Percentiles rank a stretch among this genome's conserved stretches.
Conservation (phyloP, 2,329 filamentous ascomycete genomes). For the Apiospora kogelbergensis region DNA sequence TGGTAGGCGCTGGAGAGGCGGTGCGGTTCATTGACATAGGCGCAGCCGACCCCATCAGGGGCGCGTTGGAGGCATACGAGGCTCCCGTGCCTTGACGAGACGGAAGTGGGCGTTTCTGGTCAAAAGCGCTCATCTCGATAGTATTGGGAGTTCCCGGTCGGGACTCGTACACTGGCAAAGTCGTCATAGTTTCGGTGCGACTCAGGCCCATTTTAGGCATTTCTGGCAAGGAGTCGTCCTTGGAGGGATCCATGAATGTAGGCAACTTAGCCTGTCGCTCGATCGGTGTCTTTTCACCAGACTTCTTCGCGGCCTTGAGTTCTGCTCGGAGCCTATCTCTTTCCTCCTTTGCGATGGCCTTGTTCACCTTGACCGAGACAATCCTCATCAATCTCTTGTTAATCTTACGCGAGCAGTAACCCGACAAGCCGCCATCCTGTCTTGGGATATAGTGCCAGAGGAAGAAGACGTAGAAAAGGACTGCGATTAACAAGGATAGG, state of each 20-base stretch:
- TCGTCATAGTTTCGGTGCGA: slow-evolving; percentile 59
- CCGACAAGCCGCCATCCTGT: slow-evolving; percentile 74
- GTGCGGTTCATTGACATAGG: slow-evolving; percentile 56
- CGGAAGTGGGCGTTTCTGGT: slow-evolving; percentile 50
- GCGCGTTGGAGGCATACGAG: slow-evolving; percentile 61
- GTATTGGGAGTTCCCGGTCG: slow-evolving; percentile 54
- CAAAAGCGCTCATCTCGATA: slow-evolving; percentile 53
- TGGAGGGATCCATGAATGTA: slow-evolving; percentile 48
- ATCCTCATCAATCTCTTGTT: slow-evolving; percentile 83
- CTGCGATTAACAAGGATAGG: slow-evolving; percentile 71
- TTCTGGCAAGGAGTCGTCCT: slow-evolving; percentile 51
- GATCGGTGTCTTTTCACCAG: slow-evolving; percentile 49
- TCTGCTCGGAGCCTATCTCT: slow-evolving; percentile 55
- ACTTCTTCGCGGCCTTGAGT: slow-evolving; percentile 50
- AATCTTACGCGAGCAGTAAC: slow-evolving; percentile 90
- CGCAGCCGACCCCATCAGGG: slow-evolving; percentile 59
- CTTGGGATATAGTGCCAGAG: slow-evolving; percentile 89
- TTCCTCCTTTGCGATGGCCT: slow-evolving; percentile 79
- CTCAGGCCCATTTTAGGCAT: slow-evolving; percentile 61
- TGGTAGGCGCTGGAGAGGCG: slow-evolving; percentile 36
- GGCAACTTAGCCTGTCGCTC: slow-evolving; percentile 69
- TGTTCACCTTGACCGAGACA: slow-evolving; percentile 83
- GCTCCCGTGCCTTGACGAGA: slow-evolving; percentile 47
- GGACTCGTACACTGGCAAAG: slow-evolving; percentile 62
- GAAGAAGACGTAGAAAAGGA: slow-evolving; percentile 82